Conservation (phyloP, 345 rosid genomes). For the Gossypium thurberi region DNA sequence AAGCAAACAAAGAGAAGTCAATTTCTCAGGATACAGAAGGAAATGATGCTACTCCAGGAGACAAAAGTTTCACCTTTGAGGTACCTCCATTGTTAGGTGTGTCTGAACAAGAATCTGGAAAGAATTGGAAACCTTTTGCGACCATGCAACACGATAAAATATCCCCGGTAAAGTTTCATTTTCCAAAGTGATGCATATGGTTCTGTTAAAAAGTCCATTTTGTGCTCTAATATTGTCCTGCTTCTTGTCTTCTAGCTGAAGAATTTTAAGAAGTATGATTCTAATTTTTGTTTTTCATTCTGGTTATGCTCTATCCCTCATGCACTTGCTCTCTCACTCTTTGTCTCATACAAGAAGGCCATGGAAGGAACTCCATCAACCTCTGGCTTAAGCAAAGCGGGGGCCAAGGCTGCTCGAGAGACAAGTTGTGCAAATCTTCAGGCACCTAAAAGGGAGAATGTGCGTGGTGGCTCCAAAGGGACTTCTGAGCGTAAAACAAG, state of each 20-base stretch:
- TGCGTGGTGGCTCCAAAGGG: conserved; percentile 37
- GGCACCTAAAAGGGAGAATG: conserved; percentile 27
- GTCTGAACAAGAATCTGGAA: conserved; percentile 32
- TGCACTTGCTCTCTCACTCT: conserved; percentile 16
- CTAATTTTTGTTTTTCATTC: not conserved
- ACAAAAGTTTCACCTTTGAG: conserved; percentile 44
- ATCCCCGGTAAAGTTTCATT: conserved; percentile 35
- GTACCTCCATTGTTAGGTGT: conserved; percentile 26
- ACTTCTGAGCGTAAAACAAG: conserved; percentile 67
- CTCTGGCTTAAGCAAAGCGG: conserved; percentile 36
- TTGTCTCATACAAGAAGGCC: conserved; percentile 27
- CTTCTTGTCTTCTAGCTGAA: not conserved
- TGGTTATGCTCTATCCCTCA: conserved; percentile 7
- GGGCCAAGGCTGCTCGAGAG: conserved; percentile 34
- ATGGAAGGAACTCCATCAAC: conserved; percentile 50
- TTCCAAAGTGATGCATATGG: not conserved
- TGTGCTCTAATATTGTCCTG: not conserved
- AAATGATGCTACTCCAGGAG: conserved; percentile 39
- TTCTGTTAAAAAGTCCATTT: not conserved
- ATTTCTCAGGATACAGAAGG: conserved; percentile 33
- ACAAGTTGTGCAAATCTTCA: conserved; percentile 31
- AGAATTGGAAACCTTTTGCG: conserved; percentile 36
- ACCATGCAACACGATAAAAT: conserved; percentile 26
- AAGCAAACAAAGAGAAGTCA: conserved; percentile 17
- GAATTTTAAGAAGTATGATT: not conserved